Evolutionary conservation across 148 eudicot genomes (phyloP).

Genomic region (Diospyros kaki): DNA sequence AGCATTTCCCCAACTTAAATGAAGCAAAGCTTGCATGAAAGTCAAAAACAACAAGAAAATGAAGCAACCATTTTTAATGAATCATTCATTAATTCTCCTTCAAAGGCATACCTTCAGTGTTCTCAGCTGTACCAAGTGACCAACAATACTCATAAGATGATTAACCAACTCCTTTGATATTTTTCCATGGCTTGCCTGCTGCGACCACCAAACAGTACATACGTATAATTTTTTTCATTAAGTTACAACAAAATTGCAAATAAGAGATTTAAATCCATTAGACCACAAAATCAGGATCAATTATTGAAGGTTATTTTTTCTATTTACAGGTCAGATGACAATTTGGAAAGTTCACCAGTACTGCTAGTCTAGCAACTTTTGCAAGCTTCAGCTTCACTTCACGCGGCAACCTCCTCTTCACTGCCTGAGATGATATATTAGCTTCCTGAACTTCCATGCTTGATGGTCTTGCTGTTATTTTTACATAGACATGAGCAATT

Average conservation of each 20-base stretch:
- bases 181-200: constrained; percentile 81
- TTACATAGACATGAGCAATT: constrained; percentile 11
- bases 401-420: constrained; percentile 87
- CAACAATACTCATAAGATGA: constrained; percentile 88
- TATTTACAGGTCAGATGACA: neutral
- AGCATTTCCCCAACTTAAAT: neutral
- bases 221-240: neutral
- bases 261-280: neutral
- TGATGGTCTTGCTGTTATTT: constrained; percentile 74
- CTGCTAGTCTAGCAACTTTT: constrained; percentile 90
- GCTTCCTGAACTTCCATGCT: constrained; percentile 60
- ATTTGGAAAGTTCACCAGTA: constrained; percentile 25
- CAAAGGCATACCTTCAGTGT: constrained; percentile 67
- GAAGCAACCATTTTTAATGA: neutral
- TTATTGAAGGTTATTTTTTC: too few species aligned
- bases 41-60: neutral
- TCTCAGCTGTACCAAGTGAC: constrained; percentile 82
- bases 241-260: constrained; percentile 2
- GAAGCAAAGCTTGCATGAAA: neutral
- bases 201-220: constrained; percentile 22
- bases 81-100: neutral
- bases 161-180: constrained; percentile 70
- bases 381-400: constrained; percentile 93
- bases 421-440: constrained; percentile 63
- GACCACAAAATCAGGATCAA: neutral